These are phyloP conservation scores for Podospora comata DNA, from an alignment of 495 filamentous ascomycete genomes.

Conservation along the genomic window DNA sequence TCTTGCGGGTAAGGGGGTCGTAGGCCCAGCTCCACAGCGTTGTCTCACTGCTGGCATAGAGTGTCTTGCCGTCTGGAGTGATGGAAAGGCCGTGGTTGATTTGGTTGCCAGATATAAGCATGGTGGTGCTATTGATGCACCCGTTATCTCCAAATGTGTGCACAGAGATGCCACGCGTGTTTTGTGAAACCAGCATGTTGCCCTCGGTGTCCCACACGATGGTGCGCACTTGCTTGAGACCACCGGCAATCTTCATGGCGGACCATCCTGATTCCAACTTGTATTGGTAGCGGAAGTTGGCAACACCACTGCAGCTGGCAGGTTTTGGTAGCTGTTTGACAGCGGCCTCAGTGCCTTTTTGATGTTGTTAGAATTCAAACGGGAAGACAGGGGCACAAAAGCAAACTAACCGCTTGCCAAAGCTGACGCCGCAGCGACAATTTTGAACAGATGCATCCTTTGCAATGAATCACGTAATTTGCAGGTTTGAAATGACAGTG, in stretches of 20 bases:
- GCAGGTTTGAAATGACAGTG: background rate
- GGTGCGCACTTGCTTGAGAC: slow-evolving; percentile 52
- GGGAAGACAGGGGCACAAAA: too few relatives aligned
- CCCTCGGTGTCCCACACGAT: slow-evolving; percentile 61
- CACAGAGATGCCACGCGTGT: slow-evolving; percentile 51
- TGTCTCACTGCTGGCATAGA: slow-evolving; percentile 61
- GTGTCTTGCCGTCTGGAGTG: slow-evolving; percentile 56
- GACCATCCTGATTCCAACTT: slow-evolving; percentile 55
- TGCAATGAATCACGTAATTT: background rate
- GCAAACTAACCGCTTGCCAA: slow-evolving; percentile 28
- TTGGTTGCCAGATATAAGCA: slow-evolving; percentile 38
- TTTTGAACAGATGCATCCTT: slow-evolving; percentile 30
- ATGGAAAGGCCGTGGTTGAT: slow-evolving; percentile 69
- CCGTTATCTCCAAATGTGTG: slow-evolving; percentile 52
- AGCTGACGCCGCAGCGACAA: slow-evolving; percentile 21
- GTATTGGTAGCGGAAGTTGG: slow-evolving; percentile 31
- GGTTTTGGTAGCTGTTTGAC: slow-evolving; percentile 31
- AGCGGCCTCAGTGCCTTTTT: slow-evolving; percentile 19
- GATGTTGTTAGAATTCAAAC: background rate
- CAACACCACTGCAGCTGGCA: slow-evolving; percentile 34
- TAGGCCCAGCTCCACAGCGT: slow-evolving; percentile 60
- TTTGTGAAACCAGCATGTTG: slow-evolving; percentile 58
- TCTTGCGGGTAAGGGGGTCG: slow-evolving; percentile 44
- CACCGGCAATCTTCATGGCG: slow-evolving; percentile 53
- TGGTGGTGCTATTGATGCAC: slow-evolving; percentile 39